These are phyloP conservation scores for Hansfordia pulvinata DNA, from an alignment of 2,329 filamentous ascomycete genomes.

Conservation along the genomic window DNA sequence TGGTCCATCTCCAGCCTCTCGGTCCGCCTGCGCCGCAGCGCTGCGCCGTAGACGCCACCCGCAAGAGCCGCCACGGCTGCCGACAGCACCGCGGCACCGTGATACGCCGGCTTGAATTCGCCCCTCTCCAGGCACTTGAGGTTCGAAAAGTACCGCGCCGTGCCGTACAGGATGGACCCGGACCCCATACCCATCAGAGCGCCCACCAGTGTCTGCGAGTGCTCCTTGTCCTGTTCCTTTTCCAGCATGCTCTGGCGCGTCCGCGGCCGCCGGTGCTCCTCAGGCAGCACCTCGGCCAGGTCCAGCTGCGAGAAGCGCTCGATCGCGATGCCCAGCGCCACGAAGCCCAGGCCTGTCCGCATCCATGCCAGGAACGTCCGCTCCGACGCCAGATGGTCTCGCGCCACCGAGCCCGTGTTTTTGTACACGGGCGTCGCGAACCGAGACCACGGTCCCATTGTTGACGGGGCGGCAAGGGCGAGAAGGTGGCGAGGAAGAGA, in stretches of 20 bases:
- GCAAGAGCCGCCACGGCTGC: constrained; percentile 16
- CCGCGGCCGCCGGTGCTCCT: constrained; percentile 5
- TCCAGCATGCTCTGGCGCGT: constrained; percentile 3
- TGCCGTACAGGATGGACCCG: constrained; percentile 31
- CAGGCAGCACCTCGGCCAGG: constrained; percentile 13
- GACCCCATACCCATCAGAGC: constrained; percentile 28
- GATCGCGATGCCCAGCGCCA: constrained; percentile 34
- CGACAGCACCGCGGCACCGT: constrained; percentile 14
- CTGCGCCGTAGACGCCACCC: constrained; percentile 14
- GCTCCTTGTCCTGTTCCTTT: constrained; percentile 12
- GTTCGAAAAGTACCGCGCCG: constrained; percentile 29
- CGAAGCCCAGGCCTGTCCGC: constrained; percentile 34
- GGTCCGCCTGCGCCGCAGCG: constrained; percentile 8
- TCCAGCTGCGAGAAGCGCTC: constrained; percentile 32
- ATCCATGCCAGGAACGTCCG: constrained; percentile 39
- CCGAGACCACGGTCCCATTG: constrained; percentile 4
- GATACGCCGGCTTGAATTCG: constrained; percentile 21
- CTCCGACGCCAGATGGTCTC: constrained; percentile 39
- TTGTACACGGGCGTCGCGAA: constrained; percentile 15
- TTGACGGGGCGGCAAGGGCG: too few species aligned
- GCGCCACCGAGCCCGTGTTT: constrained; percentile 33
- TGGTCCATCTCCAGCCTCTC: constrained; percentile 5
- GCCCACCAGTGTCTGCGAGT: constrained; percentile 21
- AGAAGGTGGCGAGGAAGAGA: too few species aligned
- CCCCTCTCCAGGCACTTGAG: constrained; percentile 26